Evolutionary conservation across 148 eudicot species (phyloP), one percentile per base, ranked within the genome.

Genomic region (Oxyria digyna): DNA sequence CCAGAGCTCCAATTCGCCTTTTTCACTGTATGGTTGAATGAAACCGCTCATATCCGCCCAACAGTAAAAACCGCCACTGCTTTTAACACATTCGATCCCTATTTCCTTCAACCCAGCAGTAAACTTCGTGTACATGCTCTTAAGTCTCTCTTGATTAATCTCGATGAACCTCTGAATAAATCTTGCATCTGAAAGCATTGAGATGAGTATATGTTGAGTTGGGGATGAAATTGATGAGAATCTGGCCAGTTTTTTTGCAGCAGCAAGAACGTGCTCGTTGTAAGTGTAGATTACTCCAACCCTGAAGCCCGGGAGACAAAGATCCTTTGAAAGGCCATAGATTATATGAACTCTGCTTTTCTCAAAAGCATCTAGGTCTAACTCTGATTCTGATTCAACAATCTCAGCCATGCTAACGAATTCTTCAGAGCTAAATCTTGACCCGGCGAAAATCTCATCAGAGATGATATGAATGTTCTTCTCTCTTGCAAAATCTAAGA

Each of bases 1-100:
- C 96, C 96, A 95, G 21, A 95, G 74, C 70, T 91, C 96, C 48
- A 87, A 81, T 78, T 95, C 99, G 33, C 96, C 99, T 76, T 87
- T 88, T 74, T 91, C 96, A 62, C 82, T 85, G 68, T 70, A 80
- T 59, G 93, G 82, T 48, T 75, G 75, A 12, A 95, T 83, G 11
- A 82, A 73, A 59, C 82, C 69, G 76, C 97, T 95, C 87, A 95
- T 79, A 74, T 88, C 77, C 37, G 78, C 91, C 99, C 99, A 95
- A 48, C 97, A 91, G 68, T 77, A 95, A 4, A 91, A 87, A 6
- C 97, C 99, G 3, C 83, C 96, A 33, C 83, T 86, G 79, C 99
- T 85, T 57, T 75, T 85, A 24, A 80, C 77, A 67, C 87, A 91
- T 20, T 74, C 81, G 50, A 95, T 78, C 23, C 99, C 93, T 32